phyloP scores from a whole-genome alignment of 345 rosid genomes.

The Hirschfeldia incana region DNA sequence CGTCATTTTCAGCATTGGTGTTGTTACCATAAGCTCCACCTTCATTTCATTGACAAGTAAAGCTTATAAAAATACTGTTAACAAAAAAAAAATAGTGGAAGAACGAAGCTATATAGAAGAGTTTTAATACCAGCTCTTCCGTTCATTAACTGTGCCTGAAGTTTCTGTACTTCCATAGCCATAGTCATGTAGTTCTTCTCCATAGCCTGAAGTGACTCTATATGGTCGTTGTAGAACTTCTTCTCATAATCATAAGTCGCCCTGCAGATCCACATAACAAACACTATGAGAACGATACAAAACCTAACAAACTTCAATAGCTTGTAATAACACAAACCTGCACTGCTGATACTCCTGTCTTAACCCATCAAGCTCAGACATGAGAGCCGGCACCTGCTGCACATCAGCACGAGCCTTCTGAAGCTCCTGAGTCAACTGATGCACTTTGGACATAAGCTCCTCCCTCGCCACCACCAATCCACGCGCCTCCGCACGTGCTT shows the following conservation, averaged over 20 bases:
- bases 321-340: conserved; percentile 42
- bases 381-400: conserved; percentile 74
- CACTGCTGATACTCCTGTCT: conserved; percentile 92
- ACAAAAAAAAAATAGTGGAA: background rate
- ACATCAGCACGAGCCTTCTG: conserved; percentile 72
- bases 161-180: conserved; percentile 94
- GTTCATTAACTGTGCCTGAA: conserved; percentile 72
- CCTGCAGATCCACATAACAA: conserved; percentile 51
- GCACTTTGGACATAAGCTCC: conserved; percentile 75
- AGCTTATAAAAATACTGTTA: background rate
- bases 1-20: conserved; percentile 52
- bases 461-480: conserved; percentile 71
- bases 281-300: no score
- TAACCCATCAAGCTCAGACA: conserved; percentile 77
- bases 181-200: conserved; percentile 79
- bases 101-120: background rate
- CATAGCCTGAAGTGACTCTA: conserved; percentile 91
- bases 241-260: conserved; percentile 82
- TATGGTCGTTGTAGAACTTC: conserved; percentile 86
- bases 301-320: no score
- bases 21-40: conserved; percentile 62
- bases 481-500: conserved; percentile 74
- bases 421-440: conserved; percentile 75
- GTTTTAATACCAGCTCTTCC: conserved; percentile 53
- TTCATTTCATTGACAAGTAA: conserved; percentile 39